Base-by-base conservation (phyloP, 306 rosid species). In the Vicia faba region DNA sequence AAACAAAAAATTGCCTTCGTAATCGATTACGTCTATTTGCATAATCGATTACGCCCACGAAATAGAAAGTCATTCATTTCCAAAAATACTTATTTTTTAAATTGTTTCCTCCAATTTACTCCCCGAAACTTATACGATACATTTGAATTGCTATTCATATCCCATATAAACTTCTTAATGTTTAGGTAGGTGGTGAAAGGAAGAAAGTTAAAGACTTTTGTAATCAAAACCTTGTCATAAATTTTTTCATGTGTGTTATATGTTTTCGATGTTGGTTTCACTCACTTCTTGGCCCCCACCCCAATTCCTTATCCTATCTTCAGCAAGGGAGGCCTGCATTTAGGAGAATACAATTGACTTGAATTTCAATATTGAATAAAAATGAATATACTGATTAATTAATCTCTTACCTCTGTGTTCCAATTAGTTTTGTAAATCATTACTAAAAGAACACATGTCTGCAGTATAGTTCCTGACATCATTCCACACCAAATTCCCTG, bases 221-320 rank as follows among this genome's bases (percentile, higher is more conserved):
- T n/a, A n/a, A n/a, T n/a, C n/a, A n/a, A 31, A 31, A 31, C 36
- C 36, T 31, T 31, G 8, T 31, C 8, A 31, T 31, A n/a, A 1
- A 6, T 7, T 8, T 3, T 36, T 60, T 72, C 63, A 72, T 49
- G 63, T 50, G 18, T 71, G 53, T 14, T 71, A 12, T 20, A 18
- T 12, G 20, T 33, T 49, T 19, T 61, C 20, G 10, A 10, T 9
- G 15, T 36, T 51, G 25, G 16, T 5, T 4, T 49, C 7, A 49
- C 2, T 20, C 7, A 9, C 44, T 20, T 49, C 1, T 49, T 36
- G 8, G 8, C 44, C 11, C 3, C 75, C 82, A 13, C 82, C 75
- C 78, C 82, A 78, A 53, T 33, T 61, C 63, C 41, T 57, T 23
- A 78, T 68, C 46, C 78, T 72, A 33, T 73, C 75, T 78, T 68